phyloP scores from a whole-genome alignment of 495 filamentous ascomycete species.

The Stereocaulon alpinum region DNA sequence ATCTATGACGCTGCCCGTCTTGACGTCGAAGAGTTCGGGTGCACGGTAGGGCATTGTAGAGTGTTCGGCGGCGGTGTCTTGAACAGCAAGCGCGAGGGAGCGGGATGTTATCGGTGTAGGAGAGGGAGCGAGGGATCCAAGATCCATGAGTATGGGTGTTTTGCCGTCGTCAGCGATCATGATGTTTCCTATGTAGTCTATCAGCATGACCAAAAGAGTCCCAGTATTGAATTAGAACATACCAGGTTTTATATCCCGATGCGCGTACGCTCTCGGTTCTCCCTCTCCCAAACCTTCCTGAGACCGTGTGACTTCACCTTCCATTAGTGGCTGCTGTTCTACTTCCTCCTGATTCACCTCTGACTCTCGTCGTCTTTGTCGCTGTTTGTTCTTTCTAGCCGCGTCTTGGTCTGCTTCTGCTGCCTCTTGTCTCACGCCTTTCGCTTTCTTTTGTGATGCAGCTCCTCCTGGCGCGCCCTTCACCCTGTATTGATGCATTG shows the following conservation, averaged over 20 bases:
- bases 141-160: slow-evolving; percentile 92
- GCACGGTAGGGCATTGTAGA: slow-evolving; percentile 97
- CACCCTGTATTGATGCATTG: slow-evolving; percentile 83
- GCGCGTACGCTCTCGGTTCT: slow-evolving; percentile 71
- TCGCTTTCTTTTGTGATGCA: slow-evolving; percentile 46
- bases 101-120: slow-evolving; percentile 90
- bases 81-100: slow-evolving; percentile 78
- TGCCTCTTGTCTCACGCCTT: slow-evolving; percentile 46
- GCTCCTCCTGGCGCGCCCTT: slow-evolving; percentile 39
- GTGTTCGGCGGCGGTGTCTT: slow-evolving; percentile 91
- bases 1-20: slow-evolving; percentile 83
- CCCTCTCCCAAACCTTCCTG: slow-evolving; percentile 65
- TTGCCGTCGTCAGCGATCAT: slow-evolving; percentile 49
- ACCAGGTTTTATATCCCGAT: slow-evolving; percentile 97
- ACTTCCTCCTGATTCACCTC: slow-evolving; percentile 56
- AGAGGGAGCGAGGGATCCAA: slow-evolving; percentile 80
- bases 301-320: slow-evolving; percentile 61
- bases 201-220: not conserved
- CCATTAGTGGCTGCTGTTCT: slow-evolving; percentile 74
- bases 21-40: slow-evolving; percentile 95
- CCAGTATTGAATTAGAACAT: slow-evolving; percentile 1
- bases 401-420: slow-evolving; percentile 52
- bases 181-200: slow-evolving; percentile 56
- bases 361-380: slow-evolving; percentile 32
- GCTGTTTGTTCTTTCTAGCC: slow-evolving; percentile 39